Evolutionary conservation across 345 rosid species (phyloP), one percentile per base, ranked within the genome.

Genomic region (Populus simonii): DNA sequence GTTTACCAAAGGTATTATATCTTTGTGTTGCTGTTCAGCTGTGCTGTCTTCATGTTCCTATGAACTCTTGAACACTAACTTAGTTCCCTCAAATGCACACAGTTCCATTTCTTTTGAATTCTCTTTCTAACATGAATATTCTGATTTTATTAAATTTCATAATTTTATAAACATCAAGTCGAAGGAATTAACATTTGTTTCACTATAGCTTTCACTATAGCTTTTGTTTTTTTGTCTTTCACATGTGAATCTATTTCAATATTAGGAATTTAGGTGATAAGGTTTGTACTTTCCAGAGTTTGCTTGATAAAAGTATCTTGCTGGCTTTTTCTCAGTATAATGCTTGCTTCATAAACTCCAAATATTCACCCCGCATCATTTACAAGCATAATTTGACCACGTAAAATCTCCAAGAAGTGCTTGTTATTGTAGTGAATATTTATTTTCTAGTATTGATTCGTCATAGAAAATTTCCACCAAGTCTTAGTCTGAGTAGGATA

Each of bases 1-100:
- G 99, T 82, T 84, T 90, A 55, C 99, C 99, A 0, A 94, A 90
- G 99, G 99, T 93, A 96, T 71, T 72, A 62, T 65, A 10, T 39
- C 7, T 8, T 20, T 66, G 20, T 68, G 74, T 43, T 62, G 36
- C 8, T 22, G 20, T n/a, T 22, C 51, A 72, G 22, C 18, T 33
- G 49, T 35, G 13, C 47, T 25, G 69, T 65, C 61, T 76, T 75
- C 33, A 36, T 36, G 59, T 53, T n/a, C 16, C 22, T 22, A 11
- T n/a, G 27, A 55, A 27, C 47, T 55, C 55, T 72, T 8, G 29
- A 43, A 18, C 70, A 45, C 20, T 33, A 33, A 33, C 36, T 65
- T 65, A 29, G 62, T 22, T 22, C 62, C 62, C 25, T 55, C 10
- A 55, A 22, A 22, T 3, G n/a, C 25, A 55, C 62, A 5, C 27